Base-by-base conservation (phyloP, 345 rosid genomes). In the Gossypium longicalyx region DNA sequence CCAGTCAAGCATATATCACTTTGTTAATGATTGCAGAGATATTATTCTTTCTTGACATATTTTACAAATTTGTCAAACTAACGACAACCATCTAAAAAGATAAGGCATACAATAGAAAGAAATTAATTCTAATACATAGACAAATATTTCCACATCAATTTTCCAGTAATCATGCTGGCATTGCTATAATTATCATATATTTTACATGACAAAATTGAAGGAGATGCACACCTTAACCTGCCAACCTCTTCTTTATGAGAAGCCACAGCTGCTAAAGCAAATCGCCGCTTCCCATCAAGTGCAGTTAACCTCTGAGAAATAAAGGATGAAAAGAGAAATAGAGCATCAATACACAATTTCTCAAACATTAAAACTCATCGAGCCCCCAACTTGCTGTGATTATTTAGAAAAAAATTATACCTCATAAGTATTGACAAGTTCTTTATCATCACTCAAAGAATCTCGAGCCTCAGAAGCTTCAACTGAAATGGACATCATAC, bases 401-500 rank as follows among this genome's bases (percentile, higher is more conserved):
- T 49, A 69, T 49, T 2, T 9, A 69, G 44, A 49, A 69, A 69
- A 68, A 12, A 80, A 52, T 67, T 73, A 56, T 83, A 96, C 99
- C 92, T 96, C 99, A 73, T 93, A 96, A 52, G 99, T 88, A 79
- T 90, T 96, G 70, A 91, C 92, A 54, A 96, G 83, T 82, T 96
- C 98, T 80, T 86, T 91, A 88, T 96, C 99, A 80, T 96, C 97
- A 86, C 89, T 91, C 84, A 96, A 86, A 45, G 99, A 96, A 71
- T 89, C 89, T 13, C 89, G 85, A 54, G 99, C 99, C 77, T 85
- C 98, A 73, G 98, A 83, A 84, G 98, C 98, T 87, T 93, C 99
- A 75, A 87, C 97, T 45, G 98, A 96, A 73, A 96, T 96, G 27
- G 99, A 96, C 99, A 96, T 89, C 99, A 96, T 96, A 77, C 99